Conservation (phyloP, 345 rosid species). For the Eucalyptus guilfoylei region DNA sequence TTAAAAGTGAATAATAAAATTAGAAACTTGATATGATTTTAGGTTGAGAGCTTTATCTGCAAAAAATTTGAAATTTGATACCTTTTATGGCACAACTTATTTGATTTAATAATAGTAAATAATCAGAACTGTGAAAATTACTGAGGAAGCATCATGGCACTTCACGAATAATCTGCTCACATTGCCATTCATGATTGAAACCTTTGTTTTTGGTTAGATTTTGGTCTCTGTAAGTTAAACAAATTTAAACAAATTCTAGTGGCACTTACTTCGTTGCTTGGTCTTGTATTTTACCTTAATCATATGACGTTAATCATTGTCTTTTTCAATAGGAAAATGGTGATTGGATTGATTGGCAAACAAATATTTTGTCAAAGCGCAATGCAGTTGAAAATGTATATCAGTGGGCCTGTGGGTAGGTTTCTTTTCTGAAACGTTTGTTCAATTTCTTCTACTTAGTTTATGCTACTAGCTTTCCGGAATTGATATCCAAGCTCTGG, state of each 20-base stretch:
- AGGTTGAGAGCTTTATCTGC: neutral
- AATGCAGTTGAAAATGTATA: slow-evolving; percentile 75
- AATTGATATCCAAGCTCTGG: neutral
- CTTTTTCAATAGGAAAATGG: slow-evolving; percentile 38
- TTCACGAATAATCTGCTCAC: neutral
- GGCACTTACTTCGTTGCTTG: neutral
- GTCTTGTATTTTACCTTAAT: neutral
- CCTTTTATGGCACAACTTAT: neutral
- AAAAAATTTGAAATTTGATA: neutral
- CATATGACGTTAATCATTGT: neutral
- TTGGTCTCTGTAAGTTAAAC: neutral
- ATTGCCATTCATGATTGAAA: neutral
- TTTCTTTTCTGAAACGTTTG: neutral
- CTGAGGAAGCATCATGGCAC: neutral
- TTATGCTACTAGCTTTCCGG: neutral
- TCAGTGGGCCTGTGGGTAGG: slow-evolving; percentile 93
- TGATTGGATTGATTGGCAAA: slow-evolving; percentile 72
- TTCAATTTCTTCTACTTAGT: neutral
- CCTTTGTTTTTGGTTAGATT: neutral
- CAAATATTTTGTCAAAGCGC: slow-evolving; percentile 58
- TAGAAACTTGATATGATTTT: neutral
- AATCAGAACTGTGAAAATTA: neutral
- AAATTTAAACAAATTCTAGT: neutral
- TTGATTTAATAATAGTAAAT: neutral
- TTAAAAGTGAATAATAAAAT: neutral